Base-by-base conservation (phyloP, 305 asterid genomes). In the Petunia hybrid region DNA sequence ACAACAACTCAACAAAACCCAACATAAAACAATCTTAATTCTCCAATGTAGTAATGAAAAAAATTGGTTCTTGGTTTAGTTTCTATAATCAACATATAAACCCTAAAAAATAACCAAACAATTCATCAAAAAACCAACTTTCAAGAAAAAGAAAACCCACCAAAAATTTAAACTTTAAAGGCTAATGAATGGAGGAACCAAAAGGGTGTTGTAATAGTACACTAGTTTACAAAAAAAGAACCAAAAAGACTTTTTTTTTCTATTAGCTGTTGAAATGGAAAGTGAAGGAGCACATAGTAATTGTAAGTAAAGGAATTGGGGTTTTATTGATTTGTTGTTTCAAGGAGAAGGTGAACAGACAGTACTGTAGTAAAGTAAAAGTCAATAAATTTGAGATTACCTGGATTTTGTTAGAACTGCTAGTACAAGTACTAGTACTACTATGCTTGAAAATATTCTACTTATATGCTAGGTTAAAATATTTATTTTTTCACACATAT, bases 21-120 rank as follows among this genome's bases (percentile, higher is more conserved):
- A 22, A 22, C 31, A 22, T 22, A 22, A 22, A 22, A 22, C 31
- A 22, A 22, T 22, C 2, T 12, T 40, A 41, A 43, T 13, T 6
- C 59, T n/a, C 14, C 56, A 42, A 68, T 38, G 55, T 68, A 68
- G 39, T 69, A n/a, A 69, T 69, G 4, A 69, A 69, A 9, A 69
- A 68, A 22, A 22, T 22, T 22, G 31, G 31, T 71, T 74, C 64
- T 53, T 51, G 64, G 38, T 51, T 74, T 51, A 53, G 46, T 73
- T 73, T 71, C 61, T 31, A 45, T 35, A 46, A 31, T 35, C 53
- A 48, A 38, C 63, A 53, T 74, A 53, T 74, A 74, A 69, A 74
- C 64, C 64, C 78, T 74, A 74, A 13, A 48, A 36, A 36, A 16
- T 16, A 36, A 74, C 64, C 78, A 13, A 74, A 74, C 8, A 74